Percentiles rank a stretch among this genome's conserved stretches.
Conservation (phyloP, 2,329 filamentous ascomycete genomes). For the Fusarium pseudonygamai region DNA sequence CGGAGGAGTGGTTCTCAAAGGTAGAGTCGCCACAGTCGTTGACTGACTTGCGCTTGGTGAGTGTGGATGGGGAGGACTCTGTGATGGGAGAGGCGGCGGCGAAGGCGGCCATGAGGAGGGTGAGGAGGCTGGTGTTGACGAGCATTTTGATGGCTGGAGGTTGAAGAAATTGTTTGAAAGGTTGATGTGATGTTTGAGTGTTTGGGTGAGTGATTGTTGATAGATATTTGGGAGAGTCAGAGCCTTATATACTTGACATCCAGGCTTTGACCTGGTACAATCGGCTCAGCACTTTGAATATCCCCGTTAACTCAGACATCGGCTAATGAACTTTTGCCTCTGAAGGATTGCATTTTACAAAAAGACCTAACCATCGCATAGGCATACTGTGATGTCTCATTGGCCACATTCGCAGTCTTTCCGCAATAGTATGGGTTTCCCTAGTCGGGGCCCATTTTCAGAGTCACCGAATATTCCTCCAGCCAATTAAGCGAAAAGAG, state of each 20-base stretch:
- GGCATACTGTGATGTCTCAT: fast-evolving
- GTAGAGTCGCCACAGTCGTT: background rate
- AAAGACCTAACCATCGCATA: background rate
- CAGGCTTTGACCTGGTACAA: too few relatives aligned
- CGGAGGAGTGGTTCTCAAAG: background rate
- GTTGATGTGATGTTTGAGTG: background rate
- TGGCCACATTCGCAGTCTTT: background rate
- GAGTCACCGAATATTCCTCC: background rate
- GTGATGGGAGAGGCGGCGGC: background rate
- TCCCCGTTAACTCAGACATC: fast-evolving
- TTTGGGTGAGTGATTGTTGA: background rate
- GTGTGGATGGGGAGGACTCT: background rate
- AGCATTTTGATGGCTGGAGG: background rate
- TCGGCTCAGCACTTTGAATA: background rate
- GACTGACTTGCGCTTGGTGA: background rate
- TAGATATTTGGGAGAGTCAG: fast-evolving
- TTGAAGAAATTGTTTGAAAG: background rate
- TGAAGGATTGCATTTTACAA: background rate
- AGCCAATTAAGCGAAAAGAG: background rate
- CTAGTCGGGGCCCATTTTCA: background rate
- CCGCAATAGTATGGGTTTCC: background rate
- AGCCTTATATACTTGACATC: background rate
- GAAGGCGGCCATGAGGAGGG: background rate
- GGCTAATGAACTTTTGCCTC: background rate
- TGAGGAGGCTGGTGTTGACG: background rate